Evolutionary conservation across 2,329 filamentous ascomycete genomes (phyloP), one percentile per base, ranked within the genome.

Genomic region (Ophiostoma pallidulum): DNA sequence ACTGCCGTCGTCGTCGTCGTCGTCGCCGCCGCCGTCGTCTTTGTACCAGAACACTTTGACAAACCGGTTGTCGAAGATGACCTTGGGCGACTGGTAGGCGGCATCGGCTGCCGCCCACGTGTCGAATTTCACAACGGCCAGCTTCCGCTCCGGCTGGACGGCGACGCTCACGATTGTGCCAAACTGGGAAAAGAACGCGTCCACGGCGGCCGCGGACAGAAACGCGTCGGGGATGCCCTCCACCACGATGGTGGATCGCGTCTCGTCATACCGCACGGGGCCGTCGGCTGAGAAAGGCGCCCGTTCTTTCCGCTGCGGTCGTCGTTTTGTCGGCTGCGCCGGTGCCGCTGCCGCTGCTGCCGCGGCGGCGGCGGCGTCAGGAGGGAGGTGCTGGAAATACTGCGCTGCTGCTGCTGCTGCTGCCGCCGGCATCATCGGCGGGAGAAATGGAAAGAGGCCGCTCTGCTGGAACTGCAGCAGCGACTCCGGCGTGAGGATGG

Each of bases 1-100:
- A n/a, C n/a, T n/a, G n/a, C 13, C 41, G n/a, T 42, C 32, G 10
- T 53, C 50, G 36, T 47, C 59, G 13, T 29, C 51, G 3, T 42
- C 51, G 12, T 41, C 28, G 14, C 48, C 57, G n/a, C 50, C 24
- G 22, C 33, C 50, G 8, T 74, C 71, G 6, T 75, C 73, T 56
- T 78, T 82, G 59, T 79, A 74, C 86, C 86, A 91, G 57, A 83
- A 89, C 0, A 91, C 82, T 57, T 88, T 90, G 41, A 92, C 86
- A 56, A 92, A 92, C 10, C 86, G 74, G 56, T 91, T 92, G 57
- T 90, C 84, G 59, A 91, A 92, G 38, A 92, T 82, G 40, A 81
- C 82, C 59, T 88, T 88, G 0, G 86, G 86, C 8, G 83, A 89
- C 40, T 75, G 74, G 60, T 86, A 88, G 2, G 86, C 86, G 14